These are phyloP conservation scores for Smallanthus sonchifolius DNA, from an alignment of 129 eudicot species.

Conservation along the genomic window DNA sequence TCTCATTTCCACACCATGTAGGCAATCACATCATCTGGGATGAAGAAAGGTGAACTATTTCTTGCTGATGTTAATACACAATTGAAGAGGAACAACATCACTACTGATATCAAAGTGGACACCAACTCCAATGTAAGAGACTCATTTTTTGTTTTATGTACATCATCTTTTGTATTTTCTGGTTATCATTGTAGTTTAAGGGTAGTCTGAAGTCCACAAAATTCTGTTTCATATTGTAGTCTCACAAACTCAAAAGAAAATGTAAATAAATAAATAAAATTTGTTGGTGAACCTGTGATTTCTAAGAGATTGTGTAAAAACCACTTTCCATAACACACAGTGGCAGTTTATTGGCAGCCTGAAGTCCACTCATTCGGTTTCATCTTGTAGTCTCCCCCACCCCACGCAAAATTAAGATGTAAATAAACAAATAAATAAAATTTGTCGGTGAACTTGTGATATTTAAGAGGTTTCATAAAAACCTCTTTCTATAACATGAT, in stretches of 20 bases:
- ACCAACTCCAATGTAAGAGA: constrained; percentile 44
- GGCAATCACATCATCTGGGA: constrained; percentile 52
- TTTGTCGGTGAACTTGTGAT: not conserved
- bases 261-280: not conserved
- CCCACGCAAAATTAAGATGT: not conserved
- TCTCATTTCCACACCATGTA: constrained; percentile 17
- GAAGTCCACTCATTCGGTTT: not conserved
- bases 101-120: constrained; percentile 56
- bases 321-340: not conserved
- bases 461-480: not conserved
- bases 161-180: constrained; percentile 7
- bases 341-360: not conserved
- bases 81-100: constrained; percentile 45
- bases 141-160: too few species aligned
- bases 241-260: not conserved
- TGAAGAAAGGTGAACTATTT: constrained; percentile 54
- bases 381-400: not conserved
- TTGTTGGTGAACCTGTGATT: not conserved
- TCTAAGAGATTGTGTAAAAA: not conserved
- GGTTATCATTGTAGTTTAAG: not conserved
- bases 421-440: not conserved
- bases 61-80: constrained; percentile 49
- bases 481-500: not conserved
- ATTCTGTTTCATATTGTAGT: not conserved
- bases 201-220: not conserved